Evolutionary conservation across 2,329 filamentous ascomycete genomes (phyloP), one percentile per base, ranked within the genome.

Genomic region (Nigrospora osmanthi): DNA sequence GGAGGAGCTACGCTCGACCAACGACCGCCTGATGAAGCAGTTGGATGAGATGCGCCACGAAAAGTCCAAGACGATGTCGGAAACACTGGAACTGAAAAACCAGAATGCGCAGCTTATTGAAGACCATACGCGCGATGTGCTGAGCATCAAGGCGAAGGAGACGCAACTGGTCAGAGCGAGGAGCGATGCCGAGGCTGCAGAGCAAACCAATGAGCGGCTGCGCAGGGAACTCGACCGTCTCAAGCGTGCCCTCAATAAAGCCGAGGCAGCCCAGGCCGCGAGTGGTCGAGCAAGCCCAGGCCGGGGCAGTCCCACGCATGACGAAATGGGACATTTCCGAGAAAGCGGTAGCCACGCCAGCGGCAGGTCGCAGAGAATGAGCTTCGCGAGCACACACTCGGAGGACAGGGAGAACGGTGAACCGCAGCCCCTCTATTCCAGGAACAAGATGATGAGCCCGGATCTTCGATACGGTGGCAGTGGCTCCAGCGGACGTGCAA

Each of bases 141-240:
- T 98, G 36, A 93, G 89, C 55, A 94, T 98, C 69, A 97, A 97
- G 64, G 93, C 93, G 13, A 98, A 98, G 66, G 93, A 98, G 65
- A 97, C 93, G 3, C 93, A 98, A 58, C 77, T 98, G 6, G 91
- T 97, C 11, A 84, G 93, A 38, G 90, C 93, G 11, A 79, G 90
- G 44, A 89, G 87, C 52, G 93, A 98, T 58, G 87, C 85, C 31
- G 91, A 97, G 62, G 82, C 87, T 1, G 87, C 90, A 0, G 89
- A 96, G 61, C 83, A 89, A 56, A 85, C 83, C 47, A 89, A 93
- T 43, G 87, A 93, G 49, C 84, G 87, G 46, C 77, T 95, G 43
- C 77, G 86, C 50, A 81, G 90, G 44, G 93, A 98, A 67, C 84
- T 96, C 39, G 93, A 98, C 53, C 80, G 93, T 43, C 73, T 98